Conservation (phyloP, 2,329 filamentous ascomycete species). For the Stagonosporopsis cucurbitacearum region DNA sequence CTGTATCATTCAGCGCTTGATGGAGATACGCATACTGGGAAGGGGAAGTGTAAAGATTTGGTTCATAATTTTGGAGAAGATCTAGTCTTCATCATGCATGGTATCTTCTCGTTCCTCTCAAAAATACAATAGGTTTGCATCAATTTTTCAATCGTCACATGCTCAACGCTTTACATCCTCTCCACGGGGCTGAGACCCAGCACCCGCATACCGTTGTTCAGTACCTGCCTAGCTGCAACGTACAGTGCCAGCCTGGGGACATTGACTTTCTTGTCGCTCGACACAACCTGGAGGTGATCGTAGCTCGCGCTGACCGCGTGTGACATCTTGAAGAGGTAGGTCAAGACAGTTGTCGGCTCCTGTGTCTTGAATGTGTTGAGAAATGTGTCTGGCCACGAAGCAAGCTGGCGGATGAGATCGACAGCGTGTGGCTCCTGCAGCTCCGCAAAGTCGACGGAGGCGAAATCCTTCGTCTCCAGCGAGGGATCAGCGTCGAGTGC, state of each 20-base stretch:
- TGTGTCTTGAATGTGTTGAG: conserved; percentile 84
- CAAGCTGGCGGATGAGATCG: conserved; percentile 76
- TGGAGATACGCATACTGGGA: too few relatives aligned
- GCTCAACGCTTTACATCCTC: conserved; percentile 47
- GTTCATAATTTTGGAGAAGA: too few relatives aligned
- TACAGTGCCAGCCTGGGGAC: conserved; percentile 72
- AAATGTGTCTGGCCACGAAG: conserved; percentile 85
- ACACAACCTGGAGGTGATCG: conserved; percentile 81
- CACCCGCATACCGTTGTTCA: conserved; percentile 83
- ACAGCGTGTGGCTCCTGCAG: conserved; percentile 75
- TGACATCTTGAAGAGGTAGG: conserved; percentile 86
- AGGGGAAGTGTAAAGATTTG: too few relatives aligned
- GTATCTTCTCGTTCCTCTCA: conserved; percentile 1
- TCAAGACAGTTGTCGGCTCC: conserved; percentile 72
- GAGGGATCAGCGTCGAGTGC: conserved; percentile 58
- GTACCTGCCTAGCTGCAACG: conserved; percentile 73
- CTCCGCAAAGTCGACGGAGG: conserved; percentile 71
- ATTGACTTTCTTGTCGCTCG: conserved; percentile 75
- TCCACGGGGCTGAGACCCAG: conserved; percentile 81
- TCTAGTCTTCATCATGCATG: conserved; percentile 4
- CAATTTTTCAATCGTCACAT: background rate
- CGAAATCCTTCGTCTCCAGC: conserved; percentile 60
- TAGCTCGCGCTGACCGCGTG: conserved; percentile 81
- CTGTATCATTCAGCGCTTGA: too few relatives aligned
- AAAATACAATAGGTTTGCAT: background rate